Conservation (phyloP, 805 yeast genomes). For the Candida sonorensis region DNA sequence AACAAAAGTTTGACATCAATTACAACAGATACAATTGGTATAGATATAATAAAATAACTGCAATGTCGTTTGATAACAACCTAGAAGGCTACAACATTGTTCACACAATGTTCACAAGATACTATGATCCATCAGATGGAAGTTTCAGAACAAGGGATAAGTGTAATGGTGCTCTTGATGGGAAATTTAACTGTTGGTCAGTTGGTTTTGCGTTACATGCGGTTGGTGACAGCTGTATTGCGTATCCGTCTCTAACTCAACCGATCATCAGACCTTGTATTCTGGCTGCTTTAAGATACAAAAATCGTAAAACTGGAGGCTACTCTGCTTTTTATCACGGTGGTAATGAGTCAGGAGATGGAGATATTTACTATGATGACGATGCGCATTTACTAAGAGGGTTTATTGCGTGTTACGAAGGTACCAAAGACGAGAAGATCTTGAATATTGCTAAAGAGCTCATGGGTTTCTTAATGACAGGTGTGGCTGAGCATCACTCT, state of each 20-base stretch:
- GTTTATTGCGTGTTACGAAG: slow-evolving; percentile 60
- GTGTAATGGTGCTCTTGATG: slow-evolving; percentile 6
- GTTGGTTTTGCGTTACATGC: slow-evolving; percentile 57
- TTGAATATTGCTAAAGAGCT: slow-evolving; percentile 52
- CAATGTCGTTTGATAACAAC: slow-evolving; percentile 20
- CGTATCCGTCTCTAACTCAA: slow-evolving; percentile 43
- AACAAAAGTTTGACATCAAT: too few species aligned
- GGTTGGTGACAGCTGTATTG: slow-evolving; percentile 55
- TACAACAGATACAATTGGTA: too few species aligned
- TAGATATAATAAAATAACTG: too few species aligned
- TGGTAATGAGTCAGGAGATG: slow-evolving; percentile 34
- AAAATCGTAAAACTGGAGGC: slow-evolving; percentile 43
- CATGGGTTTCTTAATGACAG: slow-evolving; percentile 57
- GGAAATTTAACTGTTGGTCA: slow-evolving; percentile 9
- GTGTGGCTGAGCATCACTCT: slow-evolving; percentile 43
- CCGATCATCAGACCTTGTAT: slow-evolving; percentile 51
- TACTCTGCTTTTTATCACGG: slow-evolving; percentile 42
- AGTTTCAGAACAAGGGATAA: slow-evolving; percentile 32
- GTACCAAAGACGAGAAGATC: slow-evolving; percentile 47
- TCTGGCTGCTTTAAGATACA: slow-evolving; percentile 42
- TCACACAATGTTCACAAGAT: slow-evolving; percentile 33
- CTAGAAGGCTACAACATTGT: slow-evolving; percentile 34
- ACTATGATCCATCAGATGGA: slow-evolving; percentile 29
- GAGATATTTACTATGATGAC: slow-evolving; percentile 68
- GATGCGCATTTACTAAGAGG: slow-evolving; percentile 71